A percentile compares a stretch with the other conserved stretches of the same genome.
Evolutionary conservation across 2,329 filamentous ascomycete species (phyloP).

Genomic region (Cladosporium phlei): DNA sequence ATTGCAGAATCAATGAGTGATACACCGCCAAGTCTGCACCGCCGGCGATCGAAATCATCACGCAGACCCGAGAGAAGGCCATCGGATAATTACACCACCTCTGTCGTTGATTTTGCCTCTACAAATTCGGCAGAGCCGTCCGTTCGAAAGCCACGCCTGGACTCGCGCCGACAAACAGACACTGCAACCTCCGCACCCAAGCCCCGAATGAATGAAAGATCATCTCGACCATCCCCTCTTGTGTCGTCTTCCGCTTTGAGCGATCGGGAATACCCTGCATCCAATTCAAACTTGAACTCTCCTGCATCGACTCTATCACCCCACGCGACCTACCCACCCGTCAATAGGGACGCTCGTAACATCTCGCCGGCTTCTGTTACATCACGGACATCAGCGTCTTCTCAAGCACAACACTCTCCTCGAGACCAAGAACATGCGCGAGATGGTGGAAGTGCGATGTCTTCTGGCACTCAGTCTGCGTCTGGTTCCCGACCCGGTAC

Average conservation of each 20-base stretch:
- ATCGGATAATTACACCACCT: constrained; percentile 12
- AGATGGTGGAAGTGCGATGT: constrained; percentile 14
- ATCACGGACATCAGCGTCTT: constrained; percentile 13
- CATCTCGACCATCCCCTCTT: constrained; percentile 24
- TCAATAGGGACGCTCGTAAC: constrained; percentile 17
- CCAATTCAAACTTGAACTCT: neutral
- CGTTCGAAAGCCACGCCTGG: constrained; percentile 21
- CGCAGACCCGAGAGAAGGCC: constrained; percentile 15
- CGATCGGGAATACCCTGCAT: neutral
- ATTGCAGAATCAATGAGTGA: constrained; percentile 21
- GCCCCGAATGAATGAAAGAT: constrained; percentile 24
- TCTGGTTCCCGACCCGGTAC: constrained; percentile 25
- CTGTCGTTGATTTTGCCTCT: constrained; percentile 24
- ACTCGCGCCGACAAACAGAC: constrained; percentile 27
- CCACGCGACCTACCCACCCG: neutral
- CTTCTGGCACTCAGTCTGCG: constrained; percentile 21
- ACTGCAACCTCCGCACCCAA: constrained; percentile 18
- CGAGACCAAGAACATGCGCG: constrained; percentile 19
- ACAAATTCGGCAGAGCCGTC: constrained; percentile 16
- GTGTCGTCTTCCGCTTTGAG: constrained; percentile 17
- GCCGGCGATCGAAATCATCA: constrained; percentile 1
- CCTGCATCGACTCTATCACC: constrained; percentile 2
- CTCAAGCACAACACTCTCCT: constrained; percentile 17
- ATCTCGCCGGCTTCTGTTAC: constrained; percentile 24
- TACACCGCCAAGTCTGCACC: neutral